A percentile compares a stretch with the other conserved stretches of the same genome.
These are phyloP conservation scores for Candida verbasci DNA, from an alignment of 805 yeast genomes.

Conservation along the genomic window DNA sequence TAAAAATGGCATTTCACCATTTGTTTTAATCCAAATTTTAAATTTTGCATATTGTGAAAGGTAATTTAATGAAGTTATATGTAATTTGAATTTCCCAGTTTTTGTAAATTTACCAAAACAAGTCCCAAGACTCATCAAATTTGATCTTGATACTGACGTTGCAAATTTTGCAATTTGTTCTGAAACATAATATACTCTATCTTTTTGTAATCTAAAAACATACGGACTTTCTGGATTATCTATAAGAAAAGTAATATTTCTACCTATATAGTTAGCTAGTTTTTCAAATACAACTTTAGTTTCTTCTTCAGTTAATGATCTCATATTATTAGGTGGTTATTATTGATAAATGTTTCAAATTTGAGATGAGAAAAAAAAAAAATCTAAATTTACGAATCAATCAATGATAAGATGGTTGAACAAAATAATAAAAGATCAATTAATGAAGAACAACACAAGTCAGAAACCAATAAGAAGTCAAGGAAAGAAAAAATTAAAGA, in stretches of 20 bases:
- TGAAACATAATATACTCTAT: conserved; percentile 89
- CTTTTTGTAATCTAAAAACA: conserved; percentile 93
- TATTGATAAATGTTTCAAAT: no score
- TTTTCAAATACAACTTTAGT: conserved; percentile 95
- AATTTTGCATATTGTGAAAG: conserved; percentile 85
- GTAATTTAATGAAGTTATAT: conserved; percentile 83
- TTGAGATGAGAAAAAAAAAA: background rate
- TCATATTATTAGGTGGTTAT: conserved; percentile 46
- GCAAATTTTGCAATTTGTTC: conserved; percentile 82
- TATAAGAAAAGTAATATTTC: conserved; percentile 83
- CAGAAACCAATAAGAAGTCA: conserved; percentile 30
- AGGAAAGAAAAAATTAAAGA: conserved; percentile 12
- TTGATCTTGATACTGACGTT: conserved; percentile 82
- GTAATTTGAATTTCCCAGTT: conserved; percentile 93
- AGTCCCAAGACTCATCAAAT: conserved; percentile 87
- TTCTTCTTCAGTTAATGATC: conserved; percentile 95
- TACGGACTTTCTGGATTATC: conserved; percentile 86
- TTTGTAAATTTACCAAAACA: conserved; percentile 97
- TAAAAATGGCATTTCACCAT: conserved; percentile 97
- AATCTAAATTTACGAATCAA: conserved; percentile 7
- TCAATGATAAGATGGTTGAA: conserved; percentile 33
- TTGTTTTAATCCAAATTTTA: conserved; percentile 93
- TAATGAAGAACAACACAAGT: conserved; percentile 14
- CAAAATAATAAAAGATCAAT: conserved; percentile 30
- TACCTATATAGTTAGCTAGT: conserved; percentile 93